Conservation (phyloP, 78 protist genomes). For the Diacronema lutheri region DNA sequence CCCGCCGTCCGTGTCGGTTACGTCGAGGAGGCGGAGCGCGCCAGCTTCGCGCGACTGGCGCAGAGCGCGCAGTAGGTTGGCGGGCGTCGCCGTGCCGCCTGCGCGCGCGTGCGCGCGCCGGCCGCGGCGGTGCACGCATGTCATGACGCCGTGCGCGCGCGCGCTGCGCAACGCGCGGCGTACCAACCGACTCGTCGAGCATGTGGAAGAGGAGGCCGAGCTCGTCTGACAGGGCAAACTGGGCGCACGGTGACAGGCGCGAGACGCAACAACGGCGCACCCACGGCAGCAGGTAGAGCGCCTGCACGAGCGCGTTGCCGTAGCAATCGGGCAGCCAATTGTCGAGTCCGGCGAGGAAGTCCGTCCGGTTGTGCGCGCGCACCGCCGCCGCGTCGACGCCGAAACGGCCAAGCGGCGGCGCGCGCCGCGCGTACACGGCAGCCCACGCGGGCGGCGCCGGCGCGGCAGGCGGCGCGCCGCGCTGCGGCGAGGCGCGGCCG, state of each 20-base stretch:
- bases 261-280: no score
- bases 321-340: not conserved
- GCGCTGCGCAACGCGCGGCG: not conserved
- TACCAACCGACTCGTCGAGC: not conserved
- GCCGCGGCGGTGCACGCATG: not conserved
- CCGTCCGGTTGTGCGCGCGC: not conserved
- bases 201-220: conserved; percentile 26
- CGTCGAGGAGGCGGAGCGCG: conserved; percentile 12
- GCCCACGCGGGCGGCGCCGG: no score
- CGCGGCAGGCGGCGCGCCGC: no score
- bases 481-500: no score
- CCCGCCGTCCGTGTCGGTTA: not conserved
- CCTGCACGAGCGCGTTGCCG: not conserved
- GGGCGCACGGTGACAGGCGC: no score
- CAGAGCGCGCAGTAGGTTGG: not conserved
- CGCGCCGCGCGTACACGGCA: no score
- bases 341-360: not conserved
- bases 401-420: no score
- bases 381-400: no score
- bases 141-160: no score
- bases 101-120: not conserved
- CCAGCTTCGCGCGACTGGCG: not conserved
- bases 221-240: not conserved
- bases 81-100: no score
- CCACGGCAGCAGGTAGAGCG: conserved; percentile 10